phyloP scores from a whole-genome alignment of 2,329 filamentous ascomycete genomes.

The Botryotinia calthae region DNA sequence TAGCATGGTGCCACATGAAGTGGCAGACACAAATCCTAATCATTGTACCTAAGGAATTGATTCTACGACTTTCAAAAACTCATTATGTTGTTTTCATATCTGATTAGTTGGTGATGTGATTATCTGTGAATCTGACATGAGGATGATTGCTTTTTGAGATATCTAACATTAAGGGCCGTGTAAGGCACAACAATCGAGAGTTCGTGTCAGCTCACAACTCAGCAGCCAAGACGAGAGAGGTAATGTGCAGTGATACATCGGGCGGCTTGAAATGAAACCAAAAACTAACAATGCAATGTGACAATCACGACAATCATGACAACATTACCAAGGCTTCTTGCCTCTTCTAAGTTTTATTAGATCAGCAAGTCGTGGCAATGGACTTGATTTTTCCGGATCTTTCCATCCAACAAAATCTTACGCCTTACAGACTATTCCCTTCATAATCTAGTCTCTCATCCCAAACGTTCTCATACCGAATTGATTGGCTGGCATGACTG shows the following conservation, averaged over 20 bases:
- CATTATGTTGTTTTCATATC: not conserved
- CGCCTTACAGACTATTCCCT: not conserved
- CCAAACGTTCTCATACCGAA: not conserved
- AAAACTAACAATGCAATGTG: conserved; percentile 1
- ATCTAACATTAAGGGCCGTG: not conserved
- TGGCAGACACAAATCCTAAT: conserved; percentile 27
- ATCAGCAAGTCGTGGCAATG: conserved; percentile 6
- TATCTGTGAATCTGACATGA: not conserved
- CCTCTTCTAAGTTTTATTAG: not conserved
- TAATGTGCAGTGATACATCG: not conserved
- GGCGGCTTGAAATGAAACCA: not conserved
- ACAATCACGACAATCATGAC: not conserved
- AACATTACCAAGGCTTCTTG: not conserved
- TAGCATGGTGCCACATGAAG: conserved; percentile 25
- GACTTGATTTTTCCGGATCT: not conserved
- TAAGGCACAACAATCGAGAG: not conserved
- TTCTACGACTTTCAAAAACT: conserved; percentile 30
- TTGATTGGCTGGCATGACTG: not conserved
- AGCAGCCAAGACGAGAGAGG: not conserved
- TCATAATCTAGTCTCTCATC: not conserved
- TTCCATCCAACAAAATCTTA: not conserved
- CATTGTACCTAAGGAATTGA: conserved; percentile 37
- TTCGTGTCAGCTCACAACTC: not conserved
- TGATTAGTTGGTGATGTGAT: conserved; percentile 6
- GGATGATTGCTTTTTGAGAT: not conserved